Conservation (phyloP, 78 protist species). For the Cavenderia fasciculata region DNA sequence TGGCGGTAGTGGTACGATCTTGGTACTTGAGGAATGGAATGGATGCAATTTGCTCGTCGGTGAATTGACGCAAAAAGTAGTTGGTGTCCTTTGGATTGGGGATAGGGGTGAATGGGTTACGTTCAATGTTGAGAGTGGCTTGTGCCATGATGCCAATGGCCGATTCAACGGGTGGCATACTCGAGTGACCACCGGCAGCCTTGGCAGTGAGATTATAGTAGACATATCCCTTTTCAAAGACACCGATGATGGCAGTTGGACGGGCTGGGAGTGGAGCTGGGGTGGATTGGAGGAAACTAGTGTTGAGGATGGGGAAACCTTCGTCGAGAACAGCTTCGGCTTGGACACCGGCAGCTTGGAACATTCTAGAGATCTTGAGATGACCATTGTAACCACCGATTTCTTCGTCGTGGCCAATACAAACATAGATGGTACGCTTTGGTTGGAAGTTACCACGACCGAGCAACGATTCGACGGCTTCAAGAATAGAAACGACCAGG, state of each 20-base stretch:
- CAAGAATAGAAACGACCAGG: background rate
- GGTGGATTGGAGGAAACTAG: conserved; percentile 19
- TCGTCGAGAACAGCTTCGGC: conserved; percentile 49
- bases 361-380: background rate
- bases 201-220: conserved; percentile 21
- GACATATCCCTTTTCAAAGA: conserved; percentile 59
- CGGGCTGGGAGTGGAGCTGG: background rate
- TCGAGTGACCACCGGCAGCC: conserved; percentile 23
- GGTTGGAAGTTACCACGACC: background rate
- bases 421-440: background rate
- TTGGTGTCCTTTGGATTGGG: background rate
- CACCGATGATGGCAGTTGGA: conserved; percentile 25
- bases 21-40: conserved; percentile 8
- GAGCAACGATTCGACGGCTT: conserved; percentile 7
- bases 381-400: conserved; percentile 60
- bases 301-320: conserved; percentile 22
- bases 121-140: conserved; percentile 3
- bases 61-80: background rate
- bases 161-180: conserved; percentile 27
- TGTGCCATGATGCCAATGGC: conserved; percentile 33
- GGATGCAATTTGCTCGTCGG: background rate
- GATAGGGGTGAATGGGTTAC: conserved; percentile 10
- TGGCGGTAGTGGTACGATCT: conserved; percentile 26
- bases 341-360: background rate
- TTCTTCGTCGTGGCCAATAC: conserved; percentile 34